Percentiles rank a stretch among this genome's conserved stretches.
These are phyloP conservation scores for Flaveria robusta DNA, from an alignment of 129 eudicot species.

Conservation along the genomic window DNA sequence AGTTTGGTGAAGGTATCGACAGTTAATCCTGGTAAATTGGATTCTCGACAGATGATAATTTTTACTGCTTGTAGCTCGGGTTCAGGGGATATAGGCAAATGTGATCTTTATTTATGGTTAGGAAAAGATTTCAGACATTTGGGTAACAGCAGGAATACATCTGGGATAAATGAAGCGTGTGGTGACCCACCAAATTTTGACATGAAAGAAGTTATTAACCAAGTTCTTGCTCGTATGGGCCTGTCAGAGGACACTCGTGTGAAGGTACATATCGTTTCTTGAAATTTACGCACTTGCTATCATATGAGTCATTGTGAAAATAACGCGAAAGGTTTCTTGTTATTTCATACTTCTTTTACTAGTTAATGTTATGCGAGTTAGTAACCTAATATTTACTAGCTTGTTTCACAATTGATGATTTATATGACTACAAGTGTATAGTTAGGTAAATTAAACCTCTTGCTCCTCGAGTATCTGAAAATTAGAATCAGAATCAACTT, in stretches of 20 bases:
- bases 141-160: conserved; percentile 10
- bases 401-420: conserved; percentile 1
- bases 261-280: conserved; percentile 44
- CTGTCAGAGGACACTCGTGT: conserved; percentile 44
- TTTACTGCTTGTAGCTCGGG: conserved; percentile 41
- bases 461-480: neutral
- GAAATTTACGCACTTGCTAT: neutral
- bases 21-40: conserved; percentile 43
- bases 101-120: conserved; percentile 53
- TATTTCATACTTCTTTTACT: neutral
- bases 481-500: neutral
- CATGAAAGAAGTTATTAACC: conserved; percentile 44
- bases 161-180: conserved; percentile 15
- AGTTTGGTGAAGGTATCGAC: conserved; percentile 45
- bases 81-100: conserved; percentile 25
- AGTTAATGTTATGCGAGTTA: neutral
- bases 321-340: neutral
- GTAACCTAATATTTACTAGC: neutral
- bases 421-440: neutral
- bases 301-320: neutral
- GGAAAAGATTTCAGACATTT: conserved; percentile 43
- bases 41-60: conserved; percentile 39
- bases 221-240: conserved; percentile 50
- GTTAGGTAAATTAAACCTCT: neutral
- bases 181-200: conserved; percentile 22